Evolutionary conservation across 2,329 filamentous ascomycete genomes (phyloP).

Genomic region (Tolypocladium sp.): DNA sequence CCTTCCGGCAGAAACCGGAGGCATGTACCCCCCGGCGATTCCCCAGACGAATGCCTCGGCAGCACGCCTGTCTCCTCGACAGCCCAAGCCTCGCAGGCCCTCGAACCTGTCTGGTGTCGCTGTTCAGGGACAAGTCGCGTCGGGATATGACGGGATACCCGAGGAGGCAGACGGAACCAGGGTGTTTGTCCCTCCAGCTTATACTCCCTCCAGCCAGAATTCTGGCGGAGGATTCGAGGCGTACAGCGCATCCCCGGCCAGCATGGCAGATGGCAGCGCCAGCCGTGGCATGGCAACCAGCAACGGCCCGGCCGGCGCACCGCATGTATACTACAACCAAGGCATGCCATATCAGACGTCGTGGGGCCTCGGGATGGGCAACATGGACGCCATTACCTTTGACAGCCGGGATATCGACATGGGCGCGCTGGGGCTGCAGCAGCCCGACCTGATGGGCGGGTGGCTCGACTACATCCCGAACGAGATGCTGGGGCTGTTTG

Average conservation of each 20-base stretch:
- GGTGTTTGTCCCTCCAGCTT: conserved; percentile 22
- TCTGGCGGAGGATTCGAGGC: conserved; percentile 31
- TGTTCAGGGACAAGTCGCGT: conserved; percentile 11
- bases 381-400: conserved; percentile 54
- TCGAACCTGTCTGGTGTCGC: conserved; percentile 11
- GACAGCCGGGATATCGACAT: conserved; percentile 73
- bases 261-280: conserved; percentile 22
- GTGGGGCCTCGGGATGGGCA: conserved; percentile 22
- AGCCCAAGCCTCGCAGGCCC: conserved; percentile 14
- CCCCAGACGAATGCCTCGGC: conserved; percentile 40
- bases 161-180: conserved; percentile 23
- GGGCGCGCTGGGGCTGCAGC: conserved; percentile 47
- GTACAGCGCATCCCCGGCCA: conserved; percentile 32
- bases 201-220: conserved; percentile 31
- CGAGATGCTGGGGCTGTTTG: conserved; percentile 52
- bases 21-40: conserved; percentile 40
- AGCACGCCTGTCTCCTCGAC: conserved; percentile 32
- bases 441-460: conserved; percentile 56
- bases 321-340: conserved; percentile 17
- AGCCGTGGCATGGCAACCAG: neutral
- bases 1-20: conserved; percentile 33
- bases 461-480: conserved; percentile 68
- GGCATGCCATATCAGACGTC: conserved; percentile 17
- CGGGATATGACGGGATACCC: conserved; percentile 19
- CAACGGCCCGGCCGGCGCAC: neutral